Conservation (phyloP, 2,329 filamentous ascomycete genomes). For the Colletotrichum filicis region DNA sequence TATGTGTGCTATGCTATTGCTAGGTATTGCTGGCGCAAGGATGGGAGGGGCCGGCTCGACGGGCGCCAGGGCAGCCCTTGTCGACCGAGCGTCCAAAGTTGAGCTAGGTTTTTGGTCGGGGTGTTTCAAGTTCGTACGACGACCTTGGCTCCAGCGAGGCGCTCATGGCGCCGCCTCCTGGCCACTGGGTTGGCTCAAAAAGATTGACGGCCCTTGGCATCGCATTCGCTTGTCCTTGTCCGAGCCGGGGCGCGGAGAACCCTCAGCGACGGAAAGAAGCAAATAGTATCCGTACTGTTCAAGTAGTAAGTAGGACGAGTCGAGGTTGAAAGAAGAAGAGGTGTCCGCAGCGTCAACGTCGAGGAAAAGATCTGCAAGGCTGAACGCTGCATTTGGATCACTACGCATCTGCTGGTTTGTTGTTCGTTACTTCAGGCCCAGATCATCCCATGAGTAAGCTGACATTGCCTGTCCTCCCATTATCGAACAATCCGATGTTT, state of each 20-base stretch:
- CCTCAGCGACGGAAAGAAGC: neutral
- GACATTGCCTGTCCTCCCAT: constrained; percentile 5
- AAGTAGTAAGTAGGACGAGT: neutral
- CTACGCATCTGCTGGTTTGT: neutral
- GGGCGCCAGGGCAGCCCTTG: constrained; percentile 9
- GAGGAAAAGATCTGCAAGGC: constrained; percentile 1
- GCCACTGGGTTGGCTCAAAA: neutral
- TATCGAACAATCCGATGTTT: neutral
- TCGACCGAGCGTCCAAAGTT: constrained; percentile 21
- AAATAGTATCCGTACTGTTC: no score
- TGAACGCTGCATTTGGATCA: neutral
- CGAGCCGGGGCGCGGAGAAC: neutral
- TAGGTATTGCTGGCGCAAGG: neutral
- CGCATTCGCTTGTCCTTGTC: constrained; percentile 3
- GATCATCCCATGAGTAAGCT: constrained; percentile 14
- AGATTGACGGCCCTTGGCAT: neutral
- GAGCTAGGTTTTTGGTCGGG: constrained; percentile 22
- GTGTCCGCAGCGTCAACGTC: neutral
- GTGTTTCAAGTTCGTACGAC: constrained; percentile 34
- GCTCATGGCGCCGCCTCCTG: constrained; percentile 22
- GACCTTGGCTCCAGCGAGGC: constrained; percentile 19
- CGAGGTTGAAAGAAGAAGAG: neutral
- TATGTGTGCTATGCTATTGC: no score
- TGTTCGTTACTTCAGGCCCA: constrained; percentile 20
- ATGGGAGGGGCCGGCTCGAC: neutral